phyloP scores from a whole-genome alignment of 1,139 yeast species.

The Yarrowia galli region DNA sequence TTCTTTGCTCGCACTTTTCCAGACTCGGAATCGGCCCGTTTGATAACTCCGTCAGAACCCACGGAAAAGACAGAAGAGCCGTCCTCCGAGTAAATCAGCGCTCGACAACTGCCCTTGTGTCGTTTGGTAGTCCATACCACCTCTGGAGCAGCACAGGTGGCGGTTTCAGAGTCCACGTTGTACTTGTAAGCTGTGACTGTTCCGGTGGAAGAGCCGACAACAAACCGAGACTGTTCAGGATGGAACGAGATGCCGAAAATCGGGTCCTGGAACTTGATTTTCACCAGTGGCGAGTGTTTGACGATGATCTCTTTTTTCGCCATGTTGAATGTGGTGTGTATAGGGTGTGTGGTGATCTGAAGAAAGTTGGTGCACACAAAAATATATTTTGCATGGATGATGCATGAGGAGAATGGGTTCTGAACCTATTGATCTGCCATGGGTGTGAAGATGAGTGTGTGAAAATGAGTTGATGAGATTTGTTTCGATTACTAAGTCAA shows the following conservation, averaged over 20 bases:
- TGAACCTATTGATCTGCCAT: too few species aligned
- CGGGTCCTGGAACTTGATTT: constrained; percentile 55
- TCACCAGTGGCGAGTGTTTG: constrained; percentile 41
- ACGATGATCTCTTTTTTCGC: constrained; percentile 15
- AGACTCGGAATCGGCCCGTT: constrained; percentile 72
- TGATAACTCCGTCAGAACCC: constrained; percentile 82
- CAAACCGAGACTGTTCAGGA: constrained; percentile 70
- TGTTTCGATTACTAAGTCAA: too few species aligned
- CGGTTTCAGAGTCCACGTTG: constrained; percentile 49
- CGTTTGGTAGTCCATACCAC: constrained; percentile 83
- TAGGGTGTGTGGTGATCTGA: too few species aligned
- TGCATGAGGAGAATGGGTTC: too few species aligned
- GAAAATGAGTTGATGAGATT: too few species aligned
- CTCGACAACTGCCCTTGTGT: constrained; percentile 88
- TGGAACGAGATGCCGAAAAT: constrained; percentile 81
- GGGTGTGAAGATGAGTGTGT: too few species aligned
- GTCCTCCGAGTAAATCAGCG: constrained; percentile 68
- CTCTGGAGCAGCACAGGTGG: constrained; percentile 47
- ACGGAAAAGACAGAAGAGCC: constrained; percentile 69
- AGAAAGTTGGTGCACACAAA: too few species aligned
- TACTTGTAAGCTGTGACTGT: constrained; percentile 59
- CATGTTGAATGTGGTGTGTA: too few species aligned
- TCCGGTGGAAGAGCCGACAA: constrained; percentile 82
- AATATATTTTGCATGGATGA: neutral
- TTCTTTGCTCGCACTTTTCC: constrained; percentile 78